These are phyloP conservation scores for Neohortaea acidophila DNA, from an alignment of 495 filamentous ascomycete species.

Conservation along the genomic window DNA sequence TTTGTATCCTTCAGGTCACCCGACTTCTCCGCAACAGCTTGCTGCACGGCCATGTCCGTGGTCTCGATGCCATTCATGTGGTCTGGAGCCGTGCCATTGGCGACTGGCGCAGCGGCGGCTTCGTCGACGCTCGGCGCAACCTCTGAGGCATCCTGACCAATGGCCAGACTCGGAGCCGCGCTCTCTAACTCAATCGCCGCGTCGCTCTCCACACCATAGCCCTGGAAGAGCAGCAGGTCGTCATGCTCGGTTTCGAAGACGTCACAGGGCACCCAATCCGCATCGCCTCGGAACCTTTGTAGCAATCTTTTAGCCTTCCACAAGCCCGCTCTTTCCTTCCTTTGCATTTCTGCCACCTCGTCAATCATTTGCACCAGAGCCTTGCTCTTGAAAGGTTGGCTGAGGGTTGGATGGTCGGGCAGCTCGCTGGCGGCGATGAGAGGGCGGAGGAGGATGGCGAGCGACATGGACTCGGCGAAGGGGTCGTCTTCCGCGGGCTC, in stretches of 20 bases:
- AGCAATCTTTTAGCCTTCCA: conserved; percentile 67
- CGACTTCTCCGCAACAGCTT: conserved; percentile 2
- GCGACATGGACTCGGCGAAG: conserved; percentile 2
- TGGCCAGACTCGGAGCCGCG: no score
- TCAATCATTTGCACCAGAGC: conserved; percentile 65
- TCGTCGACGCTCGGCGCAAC: no score
- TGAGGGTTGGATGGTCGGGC: conserved; percentile 66
- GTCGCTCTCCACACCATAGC: background rate
- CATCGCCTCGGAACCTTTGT: conserved; percentile 63
- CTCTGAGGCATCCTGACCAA: no score
- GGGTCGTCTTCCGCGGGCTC: conserved; percentile 57
- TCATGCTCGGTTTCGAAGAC: conserved; percentile 42
- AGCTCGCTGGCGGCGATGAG: conserved; percentile 77
- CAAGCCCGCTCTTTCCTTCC: conserved; percentile 58
- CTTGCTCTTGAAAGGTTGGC: conserved; percentile 64
- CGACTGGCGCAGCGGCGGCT: no score
- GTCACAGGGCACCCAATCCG: conserved; percentile 61
- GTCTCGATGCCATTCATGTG: conserved; percentile 10
- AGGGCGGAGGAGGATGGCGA: conserved; percentile 51
- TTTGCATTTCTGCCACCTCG: conserved; percentile 53
- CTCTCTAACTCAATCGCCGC: conserved; percentile 15
- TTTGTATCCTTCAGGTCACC: background rate
- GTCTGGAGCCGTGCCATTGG: conserved; percentile 1
- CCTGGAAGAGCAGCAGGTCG: conserved; percentile 21
- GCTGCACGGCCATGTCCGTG: background rate